Evolutionary conservation across 225 moss, liverwort and hornwort genomes (phyloP).

Genomic region (Asterella californica): DNA sequence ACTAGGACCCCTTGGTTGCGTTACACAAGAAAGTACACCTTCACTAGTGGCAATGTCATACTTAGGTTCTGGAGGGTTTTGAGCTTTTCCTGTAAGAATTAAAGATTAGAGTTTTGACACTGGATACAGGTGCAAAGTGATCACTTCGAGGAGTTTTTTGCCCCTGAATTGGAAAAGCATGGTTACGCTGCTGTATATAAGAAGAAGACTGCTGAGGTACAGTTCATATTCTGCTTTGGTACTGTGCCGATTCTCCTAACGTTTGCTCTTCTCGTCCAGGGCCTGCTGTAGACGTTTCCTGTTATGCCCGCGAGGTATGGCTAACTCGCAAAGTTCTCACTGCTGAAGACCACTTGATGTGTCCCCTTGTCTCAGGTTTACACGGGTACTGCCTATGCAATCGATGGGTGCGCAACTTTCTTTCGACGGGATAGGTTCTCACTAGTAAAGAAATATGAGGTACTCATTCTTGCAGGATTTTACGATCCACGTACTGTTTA

Average conservation of each 20-base stretch:
- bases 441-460: constrained; percentile 75
- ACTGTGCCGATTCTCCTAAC: background rate
- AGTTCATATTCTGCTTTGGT: background rate
- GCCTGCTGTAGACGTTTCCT: background rate
- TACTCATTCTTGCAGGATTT: constrained; percentile 6
- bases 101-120: background rate
- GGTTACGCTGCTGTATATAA: constrained; percentile 86
- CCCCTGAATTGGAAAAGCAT: constrained; percentile 84
- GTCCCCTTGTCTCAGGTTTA: constrained; percentile 51
- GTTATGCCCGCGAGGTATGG: background rate
- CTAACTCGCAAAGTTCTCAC: background rate
- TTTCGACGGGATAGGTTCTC: constrained; percentile 66
- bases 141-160: constrained; percentile 80
- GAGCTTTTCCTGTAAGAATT: background rate
- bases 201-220: constrained; percentile 76
- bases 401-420: constrained; percentile 89
- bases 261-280: background rate
- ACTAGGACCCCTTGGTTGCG: no score
- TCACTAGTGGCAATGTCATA: no score
- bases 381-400: constrained; percentile 64
- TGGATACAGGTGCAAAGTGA: constrained; percentile 73
- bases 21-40: no score
- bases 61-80: background rate
- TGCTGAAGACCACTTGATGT: background rate
- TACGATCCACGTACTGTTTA: background rate